Evolutionary conservation across 768 basidiomycete genomes (phyloP).

Genomic region (Trametes maxima): DNA sequence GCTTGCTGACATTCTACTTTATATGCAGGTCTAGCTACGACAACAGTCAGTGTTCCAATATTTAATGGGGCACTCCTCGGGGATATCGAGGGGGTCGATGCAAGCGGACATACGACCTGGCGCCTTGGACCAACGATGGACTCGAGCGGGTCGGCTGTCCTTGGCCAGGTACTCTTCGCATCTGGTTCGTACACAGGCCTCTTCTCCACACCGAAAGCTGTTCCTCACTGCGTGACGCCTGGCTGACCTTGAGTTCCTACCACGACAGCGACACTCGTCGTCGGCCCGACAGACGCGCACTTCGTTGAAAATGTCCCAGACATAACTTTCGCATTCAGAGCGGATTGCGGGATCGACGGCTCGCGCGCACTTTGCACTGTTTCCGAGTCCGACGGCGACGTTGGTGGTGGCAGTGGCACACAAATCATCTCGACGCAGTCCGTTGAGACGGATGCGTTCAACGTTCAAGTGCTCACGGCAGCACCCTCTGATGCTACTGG

Average conservation of each 20-base stretch:
- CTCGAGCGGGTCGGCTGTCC: too few species aligned
- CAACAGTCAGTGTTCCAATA: not conserved
- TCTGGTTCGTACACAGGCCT: not conserved
- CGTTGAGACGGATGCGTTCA: constrained; percentile 5
- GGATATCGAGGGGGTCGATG: not conserved
- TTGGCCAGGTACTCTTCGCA: too few species aligned
- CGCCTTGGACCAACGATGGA: not conserved
- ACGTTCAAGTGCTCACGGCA: constrained; percentile 4
- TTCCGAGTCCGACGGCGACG: not conserved
- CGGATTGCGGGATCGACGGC: constrained; percentile 7
- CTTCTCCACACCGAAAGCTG: not conserved
- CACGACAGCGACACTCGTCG: constrained; percentile 10
- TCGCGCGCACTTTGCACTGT: constrained; percentile 8
- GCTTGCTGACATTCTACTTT: too few species aligned
- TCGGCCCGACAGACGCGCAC: constrained; percentile 9
- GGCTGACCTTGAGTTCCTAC: not conserved
- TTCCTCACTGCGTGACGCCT: not conserved
- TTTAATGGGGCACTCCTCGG: not conserved
- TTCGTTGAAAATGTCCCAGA: constrained; percentile 2
- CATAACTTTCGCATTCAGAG: not conserved
- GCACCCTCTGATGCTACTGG: not conserved
- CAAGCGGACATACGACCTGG: constrained; percentile 1
- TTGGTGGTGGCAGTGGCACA: too few species aligned
- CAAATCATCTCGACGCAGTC: not conserved
- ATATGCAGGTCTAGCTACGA: not conserved